A percentile compares a stretch with the other conserved stretches of the same genome.
These are phyloP conservation scores for Penicillium paradoxum DNA, from an alignment of 495 filamentous ascomycete genomes.

Conservation along the genomic window DNA sequence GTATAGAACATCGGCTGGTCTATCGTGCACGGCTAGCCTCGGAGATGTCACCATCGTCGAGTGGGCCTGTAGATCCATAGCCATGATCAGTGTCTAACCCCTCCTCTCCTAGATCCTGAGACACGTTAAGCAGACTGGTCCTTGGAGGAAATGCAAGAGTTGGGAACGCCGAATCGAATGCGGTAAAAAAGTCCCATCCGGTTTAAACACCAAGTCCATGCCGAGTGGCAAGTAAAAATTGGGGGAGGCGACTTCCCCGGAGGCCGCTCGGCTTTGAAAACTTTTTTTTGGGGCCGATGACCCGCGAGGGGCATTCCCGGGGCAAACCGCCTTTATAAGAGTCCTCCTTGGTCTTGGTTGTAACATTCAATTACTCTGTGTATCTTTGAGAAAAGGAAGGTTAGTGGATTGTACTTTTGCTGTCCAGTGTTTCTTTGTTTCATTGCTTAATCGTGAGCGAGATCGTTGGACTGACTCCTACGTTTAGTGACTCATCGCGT, in stretches of 20 bases:
- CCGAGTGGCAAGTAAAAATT: neutral
- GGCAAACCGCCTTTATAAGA: conserved; percentile 7
- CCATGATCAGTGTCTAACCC: neutral
- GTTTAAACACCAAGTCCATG: neutral
- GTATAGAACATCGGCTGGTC: neutral
- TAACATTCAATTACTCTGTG: neutral
- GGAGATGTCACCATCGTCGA: conserved; percentile 1
- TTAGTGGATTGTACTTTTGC: too few species aligned
- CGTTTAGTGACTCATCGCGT: conserved; percentile 16
- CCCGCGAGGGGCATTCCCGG: neutral
- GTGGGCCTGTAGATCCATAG: conserved; percentile 4
- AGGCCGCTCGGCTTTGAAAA: neutral
- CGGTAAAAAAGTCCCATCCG: too few species aligned
- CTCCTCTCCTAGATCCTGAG: too few species aligned
- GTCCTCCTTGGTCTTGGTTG: neutral
- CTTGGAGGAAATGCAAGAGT: too few species aligned
- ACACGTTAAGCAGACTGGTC: too few species aligned
- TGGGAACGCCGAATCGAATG: too few species aligned
- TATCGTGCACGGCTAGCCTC: neutral
- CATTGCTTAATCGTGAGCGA: too few species aligned
- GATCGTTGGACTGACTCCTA: neutral
- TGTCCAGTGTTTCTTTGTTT: neutral
- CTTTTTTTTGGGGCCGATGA: conserved; percentile 4
- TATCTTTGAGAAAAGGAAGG: too few species aligned
- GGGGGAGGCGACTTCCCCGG: neutral